Conservation (phyloP, 805 yeast species). For the Komagataella pseudopastoris region DNA sequence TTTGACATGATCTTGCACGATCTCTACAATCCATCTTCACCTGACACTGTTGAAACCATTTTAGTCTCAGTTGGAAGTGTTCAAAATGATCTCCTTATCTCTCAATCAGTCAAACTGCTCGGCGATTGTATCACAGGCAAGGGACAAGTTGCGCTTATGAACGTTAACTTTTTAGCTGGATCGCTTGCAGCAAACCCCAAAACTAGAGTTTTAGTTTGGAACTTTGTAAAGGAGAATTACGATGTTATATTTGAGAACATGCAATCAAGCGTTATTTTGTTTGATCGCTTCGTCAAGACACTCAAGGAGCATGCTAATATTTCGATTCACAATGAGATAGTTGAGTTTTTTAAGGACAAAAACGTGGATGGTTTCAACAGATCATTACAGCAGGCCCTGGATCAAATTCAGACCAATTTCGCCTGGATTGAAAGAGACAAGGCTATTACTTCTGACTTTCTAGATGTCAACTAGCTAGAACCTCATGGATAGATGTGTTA, state of each 20-base stretch:
- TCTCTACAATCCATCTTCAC: constrained; percentile 32
- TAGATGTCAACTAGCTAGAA: background rate
- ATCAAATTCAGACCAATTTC: constrained; percentile 33
- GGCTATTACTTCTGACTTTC: background rate
- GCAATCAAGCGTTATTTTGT: constrained; percentile 16
- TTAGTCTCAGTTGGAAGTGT: constrained; percentile 38
- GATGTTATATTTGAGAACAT: constrained; percentile 25
- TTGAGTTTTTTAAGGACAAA: constrained; percentile 27
- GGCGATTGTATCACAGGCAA: constrained; percentile 12
- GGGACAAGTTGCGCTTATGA: constrained; percentile 41
- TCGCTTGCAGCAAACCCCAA: constrained; percentile 31
- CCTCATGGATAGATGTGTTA: background rate
- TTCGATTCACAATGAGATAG: constrained; percentile 22
- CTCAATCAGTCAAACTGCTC: constrained; percentile 24
- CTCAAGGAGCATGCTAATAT: constrained; percentile 20
- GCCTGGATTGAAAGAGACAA: constrained; percentile 36
- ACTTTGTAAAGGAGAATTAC: constrained; percentile 35
- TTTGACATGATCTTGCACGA: constrained; percentile 30
- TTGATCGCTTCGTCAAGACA: constrained; percentile 20
- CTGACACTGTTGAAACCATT: constrained; percentile 48
- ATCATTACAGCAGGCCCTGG: constrained; percentile 41
- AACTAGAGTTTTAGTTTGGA: constrained; percentile 32
- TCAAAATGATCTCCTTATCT: constrained; percentile 16
- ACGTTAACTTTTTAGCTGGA: constrained; percentile 35
- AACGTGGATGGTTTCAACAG: constrained; percentile 45